Base-by-base conservation (phyloP, 768 basidiomycete genomes). In the Lentinula sp. region DNA sequence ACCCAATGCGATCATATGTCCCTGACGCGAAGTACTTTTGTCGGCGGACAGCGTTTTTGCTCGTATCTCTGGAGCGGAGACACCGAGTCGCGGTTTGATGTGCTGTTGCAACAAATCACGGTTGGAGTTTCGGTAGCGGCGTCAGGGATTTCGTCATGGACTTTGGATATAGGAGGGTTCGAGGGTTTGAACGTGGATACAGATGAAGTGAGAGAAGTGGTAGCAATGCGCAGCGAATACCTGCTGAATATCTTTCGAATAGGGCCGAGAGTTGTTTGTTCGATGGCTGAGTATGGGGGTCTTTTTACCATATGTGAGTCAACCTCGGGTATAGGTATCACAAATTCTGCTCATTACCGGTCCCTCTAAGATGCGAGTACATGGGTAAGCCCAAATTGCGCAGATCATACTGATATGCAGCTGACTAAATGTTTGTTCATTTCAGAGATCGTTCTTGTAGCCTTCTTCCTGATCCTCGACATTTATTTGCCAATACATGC, bases 31-130 rank as follows among this genome's bases (percentile, higher is more conserved):
- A 75, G 74, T 57, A 75, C 74, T 20, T 75, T 73, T 57, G 66
- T 68, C 18, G 74, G 73, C 13, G 74, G 74, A 39, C 74, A 75
- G 54, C 64, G 73, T 6, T 74, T 74, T 65, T 75, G 74, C 64
- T 74, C 73, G 32, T 75, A 74, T 57, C 61, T 75, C 7, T 75
- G 74, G 74, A 73, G 71, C 59, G 74, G 73, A 5, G 74, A 75
- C 61, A 75, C 74, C 6, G 66, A 68, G 35, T 73, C 72, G n/a
- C 62, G 66, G 35, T 74, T 73, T 57, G 71, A 72, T 57, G 72
- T 73, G 39, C 51, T 75, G 20, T 60, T 72, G 46, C 73, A 75
- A 55, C 74, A 75, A 61, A 69, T 75, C 41, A 75, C 74, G 13
- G 64, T 69, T 28, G 73, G 73, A 4, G 71, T 72, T 1, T 73